Base-by-base conservation (phyloP, 768 basidiomycete species). In the Panellus pusillus region DNA sequence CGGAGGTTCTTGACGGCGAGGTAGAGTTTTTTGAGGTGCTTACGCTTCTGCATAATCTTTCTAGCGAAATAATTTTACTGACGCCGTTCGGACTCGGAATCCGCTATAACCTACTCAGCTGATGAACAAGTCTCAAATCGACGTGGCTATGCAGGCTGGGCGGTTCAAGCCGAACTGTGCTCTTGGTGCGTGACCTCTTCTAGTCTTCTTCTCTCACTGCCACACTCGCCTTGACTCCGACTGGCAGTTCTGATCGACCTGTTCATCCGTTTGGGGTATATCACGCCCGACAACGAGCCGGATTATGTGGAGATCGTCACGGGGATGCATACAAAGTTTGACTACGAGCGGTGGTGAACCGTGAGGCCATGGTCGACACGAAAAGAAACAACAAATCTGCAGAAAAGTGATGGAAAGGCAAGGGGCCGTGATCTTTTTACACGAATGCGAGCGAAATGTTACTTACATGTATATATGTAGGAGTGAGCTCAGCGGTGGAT, bases 141-240 rank as follows among this genome's bases (percentile, higher is more conserved):
- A 89, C 6, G 54, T 72, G 36, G 82, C 79, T 47, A 82, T 98
- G 72, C 81, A 79, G 9, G 63, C 68, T 8, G 86, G 86, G 0
- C 68, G 86, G 20, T 98, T 99, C 79, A 99, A 99, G 70, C 80
- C 92, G 1, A 98, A 99, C 64, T 97, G 93, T 61, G 93, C 88
- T 4, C 62, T 91, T 4, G 90, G 91, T 91, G 35, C 47, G 82
- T 72, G 14, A 20, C 18, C 41, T 60, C 50, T 29, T 27, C 18
- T 35, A 36, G 11, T 24, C 24, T 36, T 14, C 46, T 11, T 38
- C 20, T 28, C 18, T 45, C 40, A 20, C 31, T 27, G n/a, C 42
- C 38, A 6, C 29, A 41, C 36, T 39, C 15, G 24, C 24, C 28
- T 47, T 45, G 24, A 24, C 24, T 2, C 6, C 24, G 24, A 6